A percentile compares a stretch with the other conserved stretches of the same genome.
phyloP scores from a whole-genome alignment of 2,329 filamentous ascomycete genomes.

The Diaporthe capsici region DNA sequence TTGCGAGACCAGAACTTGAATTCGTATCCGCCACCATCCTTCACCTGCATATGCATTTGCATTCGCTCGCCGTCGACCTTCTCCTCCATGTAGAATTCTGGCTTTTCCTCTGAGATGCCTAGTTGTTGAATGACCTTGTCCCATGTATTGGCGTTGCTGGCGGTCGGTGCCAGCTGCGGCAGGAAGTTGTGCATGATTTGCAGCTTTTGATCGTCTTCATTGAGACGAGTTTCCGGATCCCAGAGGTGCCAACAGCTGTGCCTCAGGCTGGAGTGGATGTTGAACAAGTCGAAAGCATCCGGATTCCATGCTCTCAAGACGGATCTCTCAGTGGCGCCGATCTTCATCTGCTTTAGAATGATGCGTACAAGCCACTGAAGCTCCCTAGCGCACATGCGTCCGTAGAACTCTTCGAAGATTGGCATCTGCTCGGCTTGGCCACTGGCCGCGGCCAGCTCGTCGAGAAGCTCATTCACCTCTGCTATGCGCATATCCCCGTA shows the following conservation, averaged over 20 bases:
- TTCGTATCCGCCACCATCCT: slow-evolving; percentile 76
- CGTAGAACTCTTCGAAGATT: slow-evolving; percentile 88
- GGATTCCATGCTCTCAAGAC: slow-evolving; percentile 87
- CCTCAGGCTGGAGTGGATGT: slow-evolving; percentile 89
- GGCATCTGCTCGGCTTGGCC: slow-evolving; percentile 88
- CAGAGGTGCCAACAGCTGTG: slow-evolving; percentile 95
- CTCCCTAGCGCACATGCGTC: slow-evolving; percentile 92
- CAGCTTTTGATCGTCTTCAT: slow-evolving; percentile 81
- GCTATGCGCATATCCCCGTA: slow-evolving; percentile 87
- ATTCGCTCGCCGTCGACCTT: slow-evolving; percentile 97
- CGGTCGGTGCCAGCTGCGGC: slow-evolving; percentile 93
- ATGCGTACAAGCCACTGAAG: slow-evolving; percentile 96
- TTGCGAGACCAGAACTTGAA: slow-evolving; percentile 97
- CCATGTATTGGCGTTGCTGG: slow-evolving; percentile 80
- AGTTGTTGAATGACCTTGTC: slow-evolving; percentile 81
- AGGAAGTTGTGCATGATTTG: slow-evolving; percentile 95
- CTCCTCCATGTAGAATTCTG: slow-evolving; percentile 96
- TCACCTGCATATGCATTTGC: slow-evolving; percentile 91
- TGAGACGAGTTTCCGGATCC: slow-evolving; percentile 79
- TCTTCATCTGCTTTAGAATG: slow-evolving; percentile 82
- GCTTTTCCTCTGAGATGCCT: slow-evolving; percentile 76
- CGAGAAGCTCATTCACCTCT: slow-evolving; percentile 89
- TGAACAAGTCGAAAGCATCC: slow-evolving; percentile 84
- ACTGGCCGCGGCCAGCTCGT: slow-evolving; percentile 80
- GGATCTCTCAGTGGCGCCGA: slow-evolving; percentile 88